Base-by-base conservation (phyloP, 2,329 filamentous ascomycete species). In the Parafenestella ontariensis region DNA sequence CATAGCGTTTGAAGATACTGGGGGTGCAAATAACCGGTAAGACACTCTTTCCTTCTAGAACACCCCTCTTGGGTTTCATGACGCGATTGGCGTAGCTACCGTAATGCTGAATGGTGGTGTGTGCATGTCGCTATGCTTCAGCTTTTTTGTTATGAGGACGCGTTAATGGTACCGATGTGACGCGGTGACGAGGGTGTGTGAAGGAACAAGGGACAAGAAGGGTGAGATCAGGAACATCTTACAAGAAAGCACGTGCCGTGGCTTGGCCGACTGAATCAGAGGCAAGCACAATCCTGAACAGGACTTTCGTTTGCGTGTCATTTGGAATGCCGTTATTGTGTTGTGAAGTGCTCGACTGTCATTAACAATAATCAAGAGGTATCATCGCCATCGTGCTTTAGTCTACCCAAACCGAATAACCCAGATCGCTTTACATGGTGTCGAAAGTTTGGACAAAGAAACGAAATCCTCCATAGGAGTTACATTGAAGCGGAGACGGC, bases 401-500 rank as follows among this genome's bases (percentile, higher is more conserved):
- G 18, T 21, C 36, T 21, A 21, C 17, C 18, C 29, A 31, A 6
- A 21, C 28, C n/a, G 6, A 17, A 46, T 11, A 11, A 5, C 20
- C 26, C 15, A 33, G 13, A 2, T 15, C 17, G 29, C 29, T 36
- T n/a, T 33, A 34, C 11, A 46, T 46, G 17, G 18, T 4, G 37
- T 37, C 17, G 13, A 13, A 36, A 31, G 10, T 33, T 34, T 46
- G 18, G 21, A 36, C 43, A 23, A 36, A 24, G 11, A 24, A 46
- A 11, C 24, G 15, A 29, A 43, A 5, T 9, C n/a, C 41, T 29
- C 41, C 23, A 43, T 43, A 20, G 41, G 41, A 20, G 15, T 15
- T 29, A 28, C 3, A 43, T 43, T 24, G 29, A 46, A 43, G 54
- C 42, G 42, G 46, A 44, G 37, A 52, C 36, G 31, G 37, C 46